Evolutionary conservation across 108 stramenopile species (phyloP), one percentile per base, ranked within the genome.

Genomic region (Stephanodiscus triporus): DNA sequence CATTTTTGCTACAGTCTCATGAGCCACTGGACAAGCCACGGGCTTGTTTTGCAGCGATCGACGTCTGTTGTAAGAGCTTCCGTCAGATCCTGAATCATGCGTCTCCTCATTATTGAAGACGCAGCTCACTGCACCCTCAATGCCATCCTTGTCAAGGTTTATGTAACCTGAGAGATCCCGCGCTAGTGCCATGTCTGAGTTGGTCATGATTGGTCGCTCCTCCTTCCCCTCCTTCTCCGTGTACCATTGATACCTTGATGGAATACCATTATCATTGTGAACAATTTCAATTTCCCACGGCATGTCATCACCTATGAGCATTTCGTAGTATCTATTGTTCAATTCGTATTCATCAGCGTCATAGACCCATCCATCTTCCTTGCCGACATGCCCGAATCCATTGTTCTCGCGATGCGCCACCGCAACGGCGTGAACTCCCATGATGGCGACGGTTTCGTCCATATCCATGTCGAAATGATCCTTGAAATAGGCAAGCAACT

Each of bases 381-480:
- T 83, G 51, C 56, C 45, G 48, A 40, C 45, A 24, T 85, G 83
- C 9, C 74, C 61, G 62, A 83, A 85, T 40, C 88, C 88, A 62
- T 40, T 22, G 72, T 86, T 80, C 22, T 66, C 67, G 20, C 63
- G 55, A 65, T 63, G 78, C 60, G 76, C 81, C 30, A 57, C 56
- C 9, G 82, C 85, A n/a, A 85, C 70, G 14, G 82, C 49, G 43
- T 88, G 88, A 0, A 86, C 88, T 43, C 88, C 88, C 86, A 86
- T 86, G 47, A 89, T 72, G 13, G 82, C 84, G 8, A 79, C 81
- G 9, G 78, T 83, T 70, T 89, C 74, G 48, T 80, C 67, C 1
- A 63, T 50, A 62, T 14, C 45, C 32, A 85, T 80, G 16, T 70
- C 81, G 42, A 88, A 88, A 19, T 86, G 48, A 13, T 70, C 34